Evolutionary conservation across 2,329 filamentous ascomycete genomes (phyloP), one percentile per base, ranked within the genome.

Genomic region (Penicillium frequentans): DNA sequence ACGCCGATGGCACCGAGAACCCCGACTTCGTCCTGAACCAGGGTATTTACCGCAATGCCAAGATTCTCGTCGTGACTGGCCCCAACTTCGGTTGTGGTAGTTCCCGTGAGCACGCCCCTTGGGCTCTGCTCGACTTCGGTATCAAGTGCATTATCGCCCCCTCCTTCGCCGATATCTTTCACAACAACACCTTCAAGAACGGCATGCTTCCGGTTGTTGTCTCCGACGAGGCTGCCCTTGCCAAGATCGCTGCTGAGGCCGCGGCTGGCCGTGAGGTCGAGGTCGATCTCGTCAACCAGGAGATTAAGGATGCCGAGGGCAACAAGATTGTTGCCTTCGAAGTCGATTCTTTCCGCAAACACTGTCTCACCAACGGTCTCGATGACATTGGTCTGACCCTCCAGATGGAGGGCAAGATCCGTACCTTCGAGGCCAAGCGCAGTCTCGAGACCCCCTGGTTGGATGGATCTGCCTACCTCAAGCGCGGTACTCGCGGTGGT

Each of bases 151-250:
- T 98, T 69, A 96, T 98, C 66, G 95, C 93, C 1, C 91, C 91
- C 1, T 93, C 90, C 1, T 90, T 85, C 65, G 90, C 89, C 57
- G 91, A 96, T 71, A 99, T 99, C 76, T 97, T 97, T 86, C 96
- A 93, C 86, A 97, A 96, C 86, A 99, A 99, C 82, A 95, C 90
- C n/a, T 98, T 97, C 85, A 98, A 99, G 84, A 99, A 99, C 81
- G 93, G 93, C 80, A 98, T 98, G 95, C 82, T 98, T 62, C 93
- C 93, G 48, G 86, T 98, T 59, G 78, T 83, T 57, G 89, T 98
- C 71, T 79, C 83, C 31, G 86, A 93, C 73, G 77, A 86, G 63
- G 80, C 77, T 1, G 82, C 84, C 31, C 79, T 97, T 4, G 82
- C 89, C 44, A 82, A 82, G 60, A 87, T 98, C 62, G 87, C 90